Conservation (phyloP, 2,329 filamentous ascomycete species). For the Clonostachys sp. region DNA sequence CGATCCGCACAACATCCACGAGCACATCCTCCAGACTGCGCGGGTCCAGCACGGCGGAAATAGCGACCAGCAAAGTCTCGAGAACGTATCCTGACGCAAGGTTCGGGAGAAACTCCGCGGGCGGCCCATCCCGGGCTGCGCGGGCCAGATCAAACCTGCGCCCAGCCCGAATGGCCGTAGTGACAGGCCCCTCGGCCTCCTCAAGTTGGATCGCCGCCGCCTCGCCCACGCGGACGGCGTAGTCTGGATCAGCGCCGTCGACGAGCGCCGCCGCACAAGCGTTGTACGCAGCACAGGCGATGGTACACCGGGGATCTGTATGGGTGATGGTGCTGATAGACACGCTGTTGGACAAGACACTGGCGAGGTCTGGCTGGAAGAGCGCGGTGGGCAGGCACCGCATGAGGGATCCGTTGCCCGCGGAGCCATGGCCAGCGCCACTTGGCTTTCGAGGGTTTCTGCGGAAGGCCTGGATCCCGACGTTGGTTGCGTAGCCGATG, state of each 20-base stretch:
- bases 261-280: constrained; percentile 24
- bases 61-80: constrained; percentile 30
- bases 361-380: constrained; percentile 21
- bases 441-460: constrained; percentile 16
- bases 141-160: constrained; percentile 12
- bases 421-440: constrained; percentile 29
- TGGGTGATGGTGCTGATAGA: constrained; percentile 34
- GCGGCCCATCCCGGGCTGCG: constrained; percentile 24
- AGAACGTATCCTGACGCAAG: constrained; percentile 33
- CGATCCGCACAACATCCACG: constrained; percentile 37
- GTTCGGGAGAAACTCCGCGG: constrained; percentile 13
- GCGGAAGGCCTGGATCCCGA: constrained; percentile 22
- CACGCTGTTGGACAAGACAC: constrained; percentile 20
- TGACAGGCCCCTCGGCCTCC: constrained; percentile 8
- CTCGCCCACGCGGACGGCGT: constrained; percentile 21
- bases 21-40: constrained; percentile 33
- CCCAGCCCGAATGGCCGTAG: constrained; percentile 18
- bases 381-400: constrained; percentile 38
- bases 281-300: constrained; percentile 34
- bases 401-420: constrained; percentile 43
- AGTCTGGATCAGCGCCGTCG: constrained; percentile 8
- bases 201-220: constrained; percentile 13
- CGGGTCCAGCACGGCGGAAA: constrained; percentile 33
- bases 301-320: constrained; percentile 24
- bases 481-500: constrained; percentile 29